Conservation (phyloP, 1,284 basidiomycete species). For the Puccinia horiana region DNA sequence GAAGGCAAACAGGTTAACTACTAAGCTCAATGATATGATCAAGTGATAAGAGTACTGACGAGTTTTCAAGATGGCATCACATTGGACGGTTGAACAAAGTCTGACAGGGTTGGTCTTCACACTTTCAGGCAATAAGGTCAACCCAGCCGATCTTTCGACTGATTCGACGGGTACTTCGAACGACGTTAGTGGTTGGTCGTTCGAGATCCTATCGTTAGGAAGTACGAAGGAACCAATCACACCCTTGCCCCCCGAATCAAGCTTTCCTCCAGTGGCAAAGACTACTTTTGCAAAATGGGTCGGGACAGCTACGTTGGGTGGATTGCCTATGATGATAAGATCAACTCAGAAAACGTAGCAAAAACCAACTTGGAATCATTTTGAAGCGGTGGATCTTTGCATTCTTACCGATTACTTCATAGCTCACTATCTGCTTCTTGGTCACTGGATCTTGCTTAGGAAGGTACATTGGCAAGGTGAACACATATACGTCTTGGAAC, state of each 20-base stretch:
- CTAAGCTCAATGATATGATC: not conserved
- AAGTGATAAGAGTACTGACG: conserved; percentile 12
- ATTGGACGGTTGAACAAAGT: conserved; percentile 65
- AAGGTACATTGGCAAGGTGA: conserved; percentile 95
- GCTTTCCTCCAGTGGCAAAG: conserved; percentile 62
- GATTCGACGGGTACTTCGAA: conserved; percentile 75
- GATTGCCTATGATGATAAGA: conserved; percentile 75
- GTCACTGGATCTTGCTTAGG: conserved; percentile 80
- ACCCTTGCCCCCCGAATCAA: conserved; percentile 70
- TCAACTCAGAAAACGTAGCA: not conserved
- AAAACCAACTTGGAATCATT: not conserved
- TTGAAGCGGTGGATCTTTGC: not conserved
- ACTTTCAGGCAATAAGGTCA: conserved; percentile 81
- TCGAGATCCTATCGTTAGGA: conserved; percentile 84
- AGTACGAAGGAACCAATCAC: conserved; percentile 90
- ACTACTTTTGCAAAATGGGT: conserved; percentile 99
- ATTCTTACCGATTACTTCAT: conserved; percentile 40
- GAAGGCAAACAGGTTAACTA: not conserved
- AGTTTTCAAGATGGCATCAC: conserved; percentile 34
- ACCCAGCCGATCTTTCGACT: conserved; percentile 86
- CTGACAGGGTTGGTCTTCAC: conserved; percentile 78
- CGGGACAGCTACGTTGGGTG: conserved; percentile 85
- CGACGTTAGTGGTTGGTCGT: conserved; percentile 73
- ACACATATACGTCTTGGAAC: conserved; percentile 93
- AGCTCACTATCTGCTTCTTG: conserved; percentile 70